Percentiles rank a stretch among this genome's conserved stretches.
Evolutionary conservation across 179 eudicot genomes (phyloP).

Genomic region (Silene coronaria): DNA sequence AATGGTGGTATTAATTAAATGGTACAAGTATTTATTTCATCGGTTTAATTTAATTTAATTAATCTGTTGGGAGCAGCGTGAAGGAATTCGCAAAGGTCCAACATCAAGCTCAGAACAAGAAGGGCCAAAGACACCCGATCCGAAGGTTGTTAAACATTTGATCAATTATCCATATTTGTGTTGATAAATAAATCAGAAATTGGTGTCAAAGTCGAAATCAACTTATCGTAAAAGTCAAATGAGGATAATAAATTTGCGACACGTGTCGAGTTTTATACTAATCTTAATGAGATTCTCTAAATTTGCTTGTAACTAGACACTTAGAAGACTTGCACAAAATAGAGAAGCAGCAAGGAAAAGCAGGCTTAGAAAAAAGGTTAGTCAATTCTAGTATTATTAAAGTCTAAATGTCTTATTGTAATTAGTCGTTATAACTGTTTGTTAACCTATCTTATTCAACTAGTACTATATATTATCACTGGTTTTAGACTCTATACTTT

Average conservation of each 20-base stretch:
- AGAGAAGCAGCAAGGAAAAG: conserved; percentile 99
- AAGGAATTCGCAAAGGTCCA: conserved; percentile 78
- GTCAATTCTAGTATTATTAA: conserved; percentile 20
- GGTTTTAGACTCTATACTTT: not conserved
- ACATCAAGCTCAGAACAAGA: conserved; percentile 76
- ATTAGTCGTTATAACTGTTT: conserved; percentile 12
- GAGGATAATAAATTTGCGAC: not conserved
- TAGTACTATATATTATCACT: conserved; percentile 13
- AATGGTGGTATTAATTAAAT: not conserved
- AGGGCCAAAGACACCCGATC: conserved; percentile 84
- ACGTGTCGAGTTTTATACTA: not conserved
- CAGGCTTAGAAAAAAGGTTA: conserved; percentile 97
- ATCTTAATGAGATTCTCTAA: not conserved
- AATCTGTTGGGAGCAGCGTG: conserved; percentile 41
- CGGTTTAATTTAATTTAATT: not conserved
- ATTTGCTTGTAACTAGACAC: conserved; percentile 48
- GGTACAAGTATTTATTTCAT: too few relatives aligned
- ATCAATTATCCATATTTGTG: too few relatives aligned
- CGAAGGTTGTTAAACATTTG: conserved; percentile 59
- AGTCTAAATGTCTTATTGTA: not conserved
- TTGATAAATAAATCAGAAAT: too few relatives aligned
- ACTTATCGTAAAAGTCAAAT: not conserved
- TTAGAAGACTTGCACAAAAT: conserved; percentile 99
- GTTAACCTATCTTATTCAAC: conserved; percentile 36
- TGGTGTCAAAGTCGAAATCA: too few relatives aligned